These are phyloP conservation scores for Rhynchospora breviuscula DNA, from an alignment of 176 grass and related monocot species.

Conservation along the genomic window DNA sequence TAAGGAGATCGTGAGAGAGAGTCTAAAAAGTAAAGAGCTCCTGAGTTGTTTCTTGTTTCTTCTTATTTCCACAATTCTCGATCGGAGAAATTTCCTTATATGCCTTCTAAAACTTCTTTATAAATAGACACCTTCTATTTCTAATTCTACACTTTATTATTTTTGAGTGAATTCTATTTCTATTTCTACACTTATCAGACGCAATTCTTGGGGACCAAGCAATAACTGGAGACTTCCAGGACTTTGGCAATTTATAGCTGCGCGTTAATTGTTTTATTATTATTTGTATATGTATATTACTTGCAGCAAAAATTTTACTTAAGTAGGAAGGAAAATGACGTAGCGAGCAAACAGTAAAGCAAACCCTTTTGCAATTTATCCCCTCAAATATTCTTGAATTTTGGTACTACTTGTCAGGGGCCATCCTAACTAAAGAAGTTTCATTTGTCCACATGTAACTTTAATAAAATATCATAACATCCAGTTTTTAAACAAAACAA, in stretches of 20 bases:
- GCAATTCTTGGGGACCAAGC: slow-evolving; percentile 19
- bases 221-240: slow-evolving; percentile 12
- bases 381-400: not conserved
- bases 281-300: slow-evolving; percentile 4
- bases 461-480: too few species aligned
- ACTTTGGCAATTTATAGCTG: slow-evolving; percentile 5
- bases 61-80: not conserved
- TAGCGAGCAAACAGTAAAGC: not conserved
- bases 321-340: not conserved
- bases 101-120: not conserved
- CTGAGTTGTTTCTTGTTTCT: not conserved
- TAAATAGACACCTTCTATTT: not conserved
- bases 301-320: not conserved
- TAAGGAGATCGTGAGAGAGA: not conserved
- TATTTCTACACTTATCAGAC: not conserved
- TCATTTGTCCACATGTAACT: too few species aligned
- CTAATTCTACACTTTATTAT: too few species aligned
- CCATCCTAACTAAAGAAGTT: too few species aligned
- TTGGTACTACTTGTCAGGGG: too few species aligned
- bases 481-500: too few species aligned
- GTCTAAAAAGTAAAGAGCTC: not conserved
- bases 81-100: slow-evolving; percentile 8
- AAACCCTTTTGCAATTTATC: not conserved
- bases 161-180: not conserved
- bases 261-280: not conserved